phyloP scores from a whole-genome alignment of 164 flowering plant genomes.

The Magnolia officinalis region DNA sequence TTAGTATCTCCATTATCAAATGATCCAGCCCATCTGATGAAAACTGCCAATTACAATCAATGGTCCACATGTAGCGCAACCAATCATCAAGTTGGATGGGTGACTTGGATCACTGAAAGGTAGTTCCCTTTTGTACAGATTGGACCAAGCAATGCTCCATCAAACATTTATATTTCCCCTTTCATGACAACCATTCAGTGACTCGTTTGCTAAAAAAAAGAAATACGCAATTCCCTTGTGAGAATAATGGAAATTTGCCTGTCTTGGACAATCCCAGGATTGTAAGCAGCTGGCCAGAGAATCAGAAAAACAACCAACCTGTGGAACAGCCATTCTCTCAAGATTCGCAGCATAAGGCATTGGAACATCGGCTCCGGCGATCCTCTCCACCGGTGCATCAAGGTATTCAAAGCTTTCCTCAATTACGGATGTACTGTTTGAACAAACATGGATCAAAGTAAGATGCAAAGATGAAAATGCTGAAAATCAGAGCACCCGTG shows the following conservation, averaged over 20 bases:
- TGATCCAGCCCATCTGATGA: not conserved
- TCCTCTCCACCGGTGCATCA: slow-evolving; percentile 92
- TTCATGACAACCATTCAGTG: too few species aligned
- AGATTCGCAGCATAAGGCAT: slow-evolving; percentile 97
- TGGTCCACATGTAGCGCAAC: not conserved
- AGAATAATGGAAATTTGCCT: too few species aligned
- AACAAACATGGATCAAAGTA: slow-evolving; percentile 3
- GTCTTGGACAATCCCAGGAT: not conserved
- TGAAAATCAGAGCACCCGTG: not conserved
- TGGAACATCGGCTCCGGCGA: slow-evolving; percentile 87
- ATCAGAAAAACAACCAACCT: slow-evolving; percentile 39
- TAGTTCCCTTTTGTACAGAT: not conserved
- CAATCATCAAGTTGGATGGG: not conserved
- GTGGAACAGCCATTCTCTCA: slow-evolving; percentile 86
- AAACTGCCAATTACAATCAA: not conserved
- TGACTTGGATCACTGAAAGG: not conserved
- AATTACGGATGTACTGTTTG: slow-evolving; percentile 64
- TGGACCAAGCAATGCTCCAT: too few species aligned
- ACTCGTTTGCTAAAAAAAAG: too few species aligned
- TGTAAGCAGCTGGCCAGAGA: not conserved
- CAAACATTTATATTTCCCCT: too few species aligned
- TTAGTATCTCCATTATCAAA: not conserved
- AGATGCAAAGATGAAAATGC: not conserved
- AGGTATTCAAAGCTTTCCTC: slow-evolving; percentile 93
- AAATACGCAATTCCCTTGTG: not conserved